These are phyloP conservation scores for Pythium guiyangense DNA, from an alignment of 352 stramenopile genomes.

Conservation along the genomic window DNA sequence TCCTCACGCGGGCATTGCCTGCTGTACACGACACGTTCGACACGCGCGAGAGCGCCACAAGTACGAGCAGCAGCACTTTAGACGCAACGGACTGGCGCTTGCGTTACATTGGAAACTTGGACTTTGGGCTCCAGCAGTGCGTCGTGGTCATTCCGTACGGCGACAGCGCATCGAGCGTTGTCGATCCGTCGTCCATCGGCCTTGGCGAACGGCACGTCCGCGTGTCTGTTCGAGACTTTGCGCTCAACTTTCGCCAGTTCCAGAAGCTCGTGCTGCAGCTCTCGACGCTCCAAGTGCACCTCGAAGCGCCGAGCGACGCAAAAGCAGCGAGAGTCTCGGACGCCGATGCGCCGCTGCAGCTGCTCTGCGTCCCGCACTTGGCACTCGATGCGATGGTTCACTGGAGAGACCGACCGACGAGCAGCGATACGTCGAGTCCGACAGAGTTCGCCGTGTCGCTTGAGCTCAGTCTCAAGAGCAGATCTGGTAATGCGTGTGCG, in stretches of 20 bases:
- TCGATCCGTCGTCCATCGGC: slow-evolving; percentile 7
- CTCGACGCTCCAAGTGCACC: slow-evolving; percentile 14
- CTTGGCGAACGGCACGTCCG: slow-evolving; percentile 25
- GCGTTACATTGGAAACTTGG: slow-evolving; percentile 45
- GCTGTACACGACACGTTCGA: slow-evolving; percentile 37
- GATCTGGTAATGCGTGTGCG: slow-evolving; percentile 6
- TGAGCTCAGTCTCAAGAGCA: slow-evolving; percentile 40
- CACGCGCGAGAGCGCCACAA: slow-evolving; percentile 16
- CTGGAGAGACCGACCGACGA: slow-evolving; percentile 12
- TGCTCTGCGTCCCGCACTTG: slow-evolving; percentile 20
- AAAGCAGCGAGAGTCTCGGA: too few species aligned
- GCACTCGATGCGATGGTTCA: slow-evolving; percentile 26
- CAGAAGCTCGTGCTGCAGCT: slow-evolving; percentile 42
- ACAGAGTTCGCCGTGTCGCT: slow-evolving; percentile 43
- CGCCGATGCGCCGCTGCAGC: slow-evolving; percentile 9
- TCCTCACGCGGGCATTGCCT: slow-evolving; percentile 10
- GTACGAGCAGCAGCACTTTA: not conserved
- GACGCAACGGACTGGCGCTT: slow-evolving; percentile 40
- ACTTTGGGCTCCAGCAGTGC: slow-evolving; percentile 35
- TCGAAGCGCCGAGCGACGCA: slow-evolving; percentile 8
- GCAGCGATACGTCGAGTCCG: too few species aligned
- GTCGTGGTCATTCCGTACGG: slow-evolving; percentile 32
- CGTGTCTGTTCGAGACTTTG: slow-evolving; percentile 30
- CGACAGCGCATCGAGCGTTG: slow-evolving; percentile 9
- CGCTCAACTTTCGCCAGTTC: slow-evolving; percentile 47